A percentile compares a stretch with the other conserved stretches of the same genome.
phyloP scores from a whole-genome alignment of 2,329 filamentous ascomycete genomes.

The Elsinoe arachidis region DNA sequence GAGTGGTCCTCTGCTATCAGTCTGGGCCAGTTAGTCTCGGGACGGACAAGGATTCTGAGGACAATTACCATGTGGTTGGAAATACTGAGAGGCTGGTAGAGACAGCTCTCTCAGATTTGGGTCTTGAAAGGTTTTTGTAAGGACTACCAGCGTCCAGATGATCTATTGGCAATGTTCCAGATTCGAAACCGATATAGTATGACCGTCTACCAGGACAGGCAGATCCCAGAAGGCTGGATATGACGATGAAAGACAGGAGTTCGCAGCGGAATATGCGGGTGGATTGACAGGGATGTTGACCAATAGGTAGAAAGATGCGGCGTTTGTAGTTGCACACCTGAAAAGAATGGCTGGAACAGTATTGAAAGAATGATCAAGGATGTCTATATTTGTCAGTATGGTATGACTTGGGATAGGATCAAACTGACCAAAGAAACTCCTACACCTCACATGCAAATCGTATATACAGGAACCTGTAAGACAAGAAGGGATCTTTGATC shows the following conservation, averaged over 20 bases:
- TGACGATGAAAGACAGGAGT: constrained; percentile 11
- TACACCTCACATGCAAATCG: constrained; percentile 6
- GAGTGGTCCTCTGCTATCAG: constrained; percentile 18
- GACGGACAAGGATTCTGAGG: not conserved
- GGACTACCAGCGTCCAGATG: constrained; percentile 4
- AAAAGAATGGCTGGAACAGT: constrained; percentile 6
- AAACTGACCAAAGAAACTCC: not conserved
- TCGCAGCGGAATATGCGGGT: constrained; percentile 11
- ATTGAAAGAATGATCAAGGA: constrained; percentile 9
- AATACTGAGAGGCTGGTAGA: constrained; percentile 9
- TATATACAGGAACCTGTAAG: not conserved
- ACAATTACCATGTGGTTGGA: not conserved
- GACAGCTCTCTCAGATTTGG: constrained; percentile 5
- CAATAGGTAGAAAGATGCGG: not conserved
- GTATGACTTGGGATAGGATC: not conserved
- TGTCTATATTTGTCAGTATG: constrained; percentile 10
- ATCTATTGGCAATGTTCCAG: not conserved
- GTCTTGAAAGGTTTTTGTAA: not conserved
- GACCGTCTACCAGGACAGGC: constrained; percentile 6
- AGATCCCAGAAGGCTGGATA: not conserved
- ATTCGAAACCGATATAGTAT: not conserved
- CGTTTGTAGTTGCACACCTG: constrained; percentile 6
- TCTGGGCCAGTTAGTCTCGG: not conserved
- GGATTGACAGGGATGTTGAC: constrained; percentile 5
- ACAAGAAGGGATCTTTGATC: not conserved